Evolutionary conservation across 169 alveolate species (phyloP).

Genomic region (Eimeria tenella): DNA sequence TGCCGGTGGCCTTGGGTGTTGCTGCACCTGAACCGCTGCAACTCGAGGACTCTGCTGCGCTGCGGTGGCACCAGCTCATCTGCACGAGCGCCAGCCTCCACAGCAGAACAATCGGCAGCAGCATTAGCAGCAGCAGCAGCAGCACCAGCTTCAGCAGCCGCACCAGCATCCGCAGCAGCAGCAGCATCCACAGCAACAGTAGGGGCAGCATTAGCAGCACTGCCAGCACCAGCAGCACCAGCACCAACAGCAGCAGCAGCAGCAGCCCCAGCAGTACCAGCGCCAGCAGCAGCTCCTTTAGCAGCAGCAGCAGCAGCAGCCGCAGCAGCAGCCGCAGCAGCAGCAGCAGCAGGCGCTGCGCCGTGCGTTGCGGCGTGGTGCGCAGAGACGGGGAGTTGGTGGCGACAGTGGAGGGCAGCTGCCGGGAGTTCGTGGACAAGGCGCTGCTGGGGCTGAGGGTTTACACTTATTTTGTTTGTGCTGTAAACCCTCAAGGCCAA

Average conservation of each 20-base stretch:
- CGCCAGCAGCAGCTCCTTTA: background rate
- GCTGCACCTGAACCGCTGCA: no score
- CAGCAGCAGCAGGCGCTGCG: background rate
- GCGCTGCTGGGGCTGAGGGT: constrained; percentile 3
- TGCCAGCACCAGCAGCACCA: no score
- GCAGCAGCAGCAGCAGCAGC: background rate
- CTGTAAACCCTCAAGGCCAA: constrained; percentile 19
- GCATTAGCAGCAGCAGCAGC: no score
- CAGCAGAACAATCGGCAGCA: no score
- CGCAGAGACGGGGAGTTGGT: constrained; percentile 33
- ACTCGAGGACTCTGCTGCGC: no score
- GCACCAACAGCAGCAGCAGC: background rate
- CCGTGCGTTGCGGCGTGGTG: background rate
- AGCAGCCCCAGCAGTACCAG: background rate
- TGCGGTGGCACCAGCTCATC: no score
- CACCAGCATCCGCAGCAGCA: no score
- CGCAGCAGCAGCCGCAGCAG: background rate
- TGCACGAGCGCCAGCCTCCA: no score
- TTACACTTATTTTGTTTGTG: background rate
- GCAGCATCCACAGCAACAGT: no score
- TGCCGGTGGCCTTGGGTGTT: no score
- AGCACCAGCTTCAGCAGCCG: no score
- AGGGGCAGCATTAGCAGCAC: no score
- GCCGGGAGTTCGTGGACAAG: constrained; percentile 20
- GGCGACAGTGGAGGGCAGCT: constrained; percentile 8